Evolutionary conservation across 441 rosid species (phyloP), one percentile per base, ranked within the genome.

Genomic region (Aquilaria agallochum): DNA sequence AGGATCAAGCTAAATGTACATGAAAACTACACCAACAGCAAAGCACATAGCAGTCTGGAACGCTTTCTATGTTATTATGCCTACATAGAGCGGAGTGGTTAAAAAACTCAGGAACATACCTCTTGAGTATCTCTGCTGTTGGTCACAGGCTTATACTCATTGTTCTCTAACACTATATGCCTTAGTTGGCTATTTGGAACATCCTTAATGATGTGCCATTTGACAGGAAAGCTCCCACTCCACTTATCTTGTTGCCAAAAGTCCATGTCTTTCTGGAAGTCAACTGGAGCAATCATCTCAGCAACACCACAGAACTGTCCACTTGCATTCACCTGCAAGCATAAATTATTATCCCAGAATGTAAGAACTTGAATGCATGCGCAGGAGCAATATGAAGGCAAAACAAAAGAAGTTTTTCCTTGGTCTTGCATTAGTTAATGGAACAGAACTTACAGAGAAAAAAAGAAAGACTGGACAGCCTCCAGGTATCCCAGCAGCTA

Each of bases 111-210:
- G 14, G 10, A 63, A 9, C 32, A 50, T 71, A 88, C 98, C 96
- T 93, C 98, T 83, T 92, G 98, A 20, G 98, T 93, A 76, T 92
- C 98, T 74, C 98, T 88, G 83, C 98, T 92, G 73, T 88, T 93
- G 47, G 98, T 93, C 66, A 90, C 97, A 1, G 97, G 91, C 78
- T 90, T 90, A 70, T 82, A 84, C 82, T 93, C 98, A 75, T 93
- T 93, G 82, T 88, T 90, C 77, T 78, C 86, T 60, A 93, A 73
- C 67, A 83, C 85, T 57, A 93, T 88, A 76, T 86, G 92, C 77
- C 95, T 83, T 55, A 90, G 80, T 68, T 70, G 76, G 44, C 79
- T 72, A 74, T 90, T 93, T 40, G 88, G 84, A 56, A 93, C 83
- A 75, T 93, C 98, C 79, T 92, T 89, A 58, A 92, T 81, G 54